Evolutionary conservation across 2,329 filamentous ascomycete species (phyloP), one percentile per base, ranked within the genome.

Genomic region (Purpureocillium lavendulum): DNA sequence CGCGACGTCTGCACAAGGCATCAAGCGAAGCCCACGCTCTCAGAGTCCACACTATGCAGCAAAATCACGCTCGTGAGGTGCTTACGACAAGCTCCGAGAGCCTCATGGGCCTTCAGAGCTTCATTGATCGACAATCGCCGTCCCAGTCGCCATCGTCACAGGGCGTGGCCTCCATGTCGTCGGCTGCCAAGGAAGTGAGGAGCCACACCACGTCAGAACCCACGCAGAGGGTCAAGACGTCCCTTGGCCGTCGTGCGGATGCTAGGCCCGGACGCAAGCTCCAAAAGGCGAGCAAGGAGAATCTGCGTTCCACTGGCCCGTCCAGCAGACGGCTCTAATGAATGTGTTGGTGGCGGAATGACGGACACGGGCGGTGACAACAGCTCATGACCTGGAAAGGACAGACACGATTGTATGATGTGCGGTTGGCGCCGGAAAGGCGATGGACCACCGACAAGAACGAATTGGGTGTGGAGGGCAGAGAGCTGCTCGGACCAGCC

Each of bases 141-240:
- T 51, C 49, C 11, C 47, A 43, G 29, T 44, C 49, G 18, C 43
- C 48, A 3, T 53, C 48, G 2, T 49, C 54, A 17, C 52, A 54
- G 13, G 54, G 54, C 5, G 42, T 56, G 12, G 53, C 55, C 29
- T 48, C 52, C n/a, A 39, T 54, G 16, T 49, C 51, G 15, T 33
- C 39, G n/a, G 8, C 30, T n/a, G 12, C 11, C 24, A 29, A 30
- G 18, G 28, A 26, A 32, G 16, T 33, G 29, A 31, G 14, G 14
- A 16, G 17, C 30, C 35, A 45, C 21, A 43, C 40, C 14, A 10
- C 5, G 21, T 26, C 21, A 10, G 6, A 26, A 26, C 6, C 21
- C 21, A 50, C 49, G n/a, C n/a, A n/a, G 45, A 54, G 47, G 34
- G 35, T 38, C 21, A 55, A 48, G 42, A 56, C 53, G 28, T 53